Percentiles rank a stretch among this genome's conserved stretches.
These are phyloP conservation scores for Pichia cabralensis DNA, from an alignment of 805 yeast species.

Conservation along the genomic window DNA sequence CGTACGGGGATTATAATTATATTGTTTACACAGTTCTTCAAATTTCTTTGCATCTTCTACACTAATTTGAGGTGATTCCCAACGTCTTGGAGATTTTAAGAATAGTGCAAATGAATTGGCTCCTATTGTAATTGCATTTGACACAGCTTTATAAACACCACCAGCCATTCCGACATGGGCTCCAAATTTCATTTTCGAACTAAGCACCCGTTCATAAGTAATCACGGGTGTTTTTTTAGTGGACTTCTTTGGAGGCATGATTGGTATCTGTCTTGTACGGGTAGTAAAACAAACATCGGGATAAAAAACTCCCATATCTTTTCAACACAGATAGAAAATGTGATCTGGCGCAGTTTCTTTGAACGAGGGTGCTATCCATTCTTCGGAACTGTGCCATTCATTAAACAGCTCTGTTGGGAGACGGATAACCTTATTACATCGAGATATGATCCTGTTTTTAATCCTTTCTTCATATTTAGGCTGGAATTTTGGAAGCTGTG, in stretches of 20 bases:
- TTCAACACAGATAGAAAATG: too few species aligned
- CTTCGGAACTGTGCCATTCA: too few species aligned
- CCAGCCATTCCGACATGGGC: constrained; percentile 85
- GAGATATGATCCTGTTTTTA: too few species aligned
- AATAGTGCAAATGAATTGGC: constrained; percentile 87
- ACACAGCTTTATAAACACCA: constrained; percentile 36
- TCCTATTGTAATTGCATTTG: constrained; percentile 32
- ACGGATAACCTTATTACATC: too few species aligned
- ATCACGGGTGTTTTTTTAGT: neutral
- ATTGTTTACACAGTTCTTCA: constrained; percentile 47
- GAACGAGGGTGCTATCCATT: too few species aligned
- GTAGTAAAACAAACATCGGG: too few species aligned
- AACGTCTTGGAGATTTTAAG: constrained; percentile 79
- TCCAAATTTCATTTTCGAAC: constrained; percentile 50
- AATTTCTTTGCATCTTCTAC: constrained; percentile 61
- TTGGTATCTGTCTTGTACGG: too few species aligned
- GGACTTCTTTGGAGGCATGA: constrained; percentile 20
- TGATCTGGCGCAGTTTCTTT: too few species aligned
- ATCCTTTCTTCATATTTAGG: too few species aligned
- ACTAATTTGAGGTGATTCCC: constrained; percentile 76
- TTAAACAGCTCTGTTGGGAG: too few species aligned
- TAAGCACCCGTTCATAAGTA: neutral
- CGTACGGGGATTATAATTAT: constrained; percentile 60
- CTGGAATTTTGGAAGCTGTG: neutral
- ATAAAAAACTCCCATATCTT: too few species aligned